phyloP scores from a whole-genome alignment of 192 early-diverging fungal genomes.

The Gamsiella multidivaricata region DNA sequence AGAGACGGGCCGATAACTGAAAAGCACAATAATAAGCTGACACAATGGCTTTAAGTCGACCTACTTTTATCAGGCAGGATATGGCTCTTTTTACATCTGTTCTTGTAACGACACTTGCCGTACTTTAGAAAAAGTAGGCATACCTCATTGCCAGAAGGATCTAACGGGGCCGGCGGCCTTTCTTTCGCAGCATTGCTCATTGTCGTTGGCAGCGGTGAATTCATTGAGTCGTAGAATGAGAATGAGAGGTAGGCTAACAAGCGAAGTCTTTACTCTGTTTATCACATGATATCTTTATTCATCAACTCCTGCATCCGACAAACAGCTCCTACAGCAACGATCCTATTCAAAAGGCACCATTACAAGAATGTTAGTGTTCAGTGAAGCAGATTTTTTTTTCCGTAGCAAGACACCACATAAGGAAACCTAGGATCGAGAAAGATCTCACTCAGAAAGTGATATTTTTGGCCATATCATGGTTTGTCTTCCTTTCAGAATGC shows the following conservation, averaged over 20 bases:
- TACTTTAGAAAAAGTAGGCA: slow-evolving; percentile 60
- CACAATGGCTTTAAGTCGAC: not conserved
- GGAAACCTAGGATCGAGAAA: not conserved
- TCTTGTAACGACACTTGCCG: slow-evolving; percentile 47
- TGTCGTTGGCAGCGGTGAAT: not conserved
- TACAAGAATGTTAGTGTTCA: too few species aligned
- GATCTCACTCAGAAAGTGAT: slow-evolving; percentile 41
- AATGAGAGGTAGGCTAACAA: too few species aligned
- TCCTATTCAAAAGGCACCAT: too few species aligned
- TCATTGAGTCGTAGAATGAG: too few species aligned
- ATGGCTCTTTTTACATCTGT: slow-evolving; percentile 51
- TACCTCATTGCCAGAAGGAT: slow-evolving; percentile 51
- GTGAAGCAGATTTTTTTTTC: too few species aligned
- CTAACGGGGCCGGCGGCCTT: slow-evolving; percentile 16
- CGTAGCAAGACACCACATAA: too few species aligned
- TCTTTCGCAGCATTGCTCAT: slow-evolving; percentile 13
- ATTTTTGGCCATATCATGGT: slow-evolving; percentile 36
- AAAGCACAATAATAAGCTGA: not conserved
- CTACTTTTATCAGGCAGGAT: slow-evolving; percentile 38
- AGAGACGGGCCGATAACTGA: not conserved
- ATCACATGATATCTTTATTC: too few species aligned
- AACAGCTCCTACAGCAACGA: too few species aligned
- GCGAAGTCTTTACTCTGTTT: too few species aligned
- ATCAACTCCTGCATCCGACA: too few species aligned
- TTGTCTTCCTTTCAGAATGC: slow-evolving; percentile 23